Conservation (phyloP, 2,329 filamentous ascomycete genomes). For the Neofusicoccum sp. region DNA sequence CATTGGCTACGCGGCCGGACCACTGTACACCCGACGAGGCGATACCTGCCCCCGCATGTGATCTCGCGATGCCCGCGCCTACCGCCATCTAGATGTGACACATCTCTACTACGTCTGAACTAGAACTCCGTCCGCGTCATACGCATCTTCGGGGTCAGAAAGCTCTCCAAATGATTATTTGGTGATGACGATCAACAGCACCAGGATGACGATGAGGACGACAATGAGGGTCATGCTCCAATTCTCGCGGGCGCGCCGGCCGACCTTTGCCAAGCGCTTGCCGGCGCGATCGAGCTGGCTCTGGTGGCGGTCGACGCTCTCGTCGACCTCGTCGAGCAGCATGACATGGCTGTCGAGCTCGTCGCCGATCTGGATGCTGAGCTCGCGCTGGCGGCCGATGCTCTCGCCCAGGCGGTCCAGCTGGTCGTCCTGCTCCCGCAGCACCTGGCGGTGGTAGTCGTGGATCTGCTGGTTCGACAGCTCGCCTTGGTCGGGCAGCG, state of each 20-base stretch:
- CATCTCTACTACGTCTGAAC: neutral
- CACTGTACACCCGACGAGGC: neutral
- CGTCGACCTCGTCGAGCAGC: slow-evolving; percentile 87
- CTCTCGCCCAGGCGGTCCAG: slow-evolving; percentile 84
- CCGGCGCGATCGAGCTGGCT: slow-evolving; percentile 74
- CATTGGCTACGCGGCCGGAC: neutral
- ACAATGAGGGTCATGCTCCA: slow-evolving; percentile 86
- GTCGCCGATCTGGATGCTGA: slow-evolving; percentile 94
- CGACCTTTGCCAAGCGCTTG: slow-evolving; percentile 70
- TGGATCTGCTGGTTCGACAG: slow-evolving; percentile 86
- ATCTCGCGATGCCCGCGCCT: neutral
- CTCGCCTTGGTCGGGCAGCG: slow-evolving; percentile 52
- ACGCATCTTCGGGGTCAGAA: neutral
- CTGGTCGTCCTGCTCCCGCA: slow-evolving; percentile 90
- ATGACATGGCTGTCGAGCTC: slow-evolving; percentile 90
- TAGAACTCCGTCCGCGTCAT: neutral
- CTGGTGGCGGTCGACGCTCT: slow-evolving; percentile 78
- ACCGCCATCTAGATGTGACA: neutral
- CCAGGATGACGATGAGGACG: slow-evolving; percentile 75
- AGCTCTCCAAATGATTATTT: slow-evolving; percentile 55
- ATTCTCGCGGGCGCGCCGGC: slow-evolving; percentile 77
- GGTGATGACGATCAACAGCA: slow-evolving; percentile 79
- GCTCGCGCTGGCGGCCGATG: slow-evolving; percentile 85
- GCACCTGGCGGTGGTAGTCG: slow-evolving; percentile 75
- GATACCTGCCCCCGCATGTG: neutral